Conservation (phyloP, 148 eudicot genomes). For the Cornus florida region DNA sequence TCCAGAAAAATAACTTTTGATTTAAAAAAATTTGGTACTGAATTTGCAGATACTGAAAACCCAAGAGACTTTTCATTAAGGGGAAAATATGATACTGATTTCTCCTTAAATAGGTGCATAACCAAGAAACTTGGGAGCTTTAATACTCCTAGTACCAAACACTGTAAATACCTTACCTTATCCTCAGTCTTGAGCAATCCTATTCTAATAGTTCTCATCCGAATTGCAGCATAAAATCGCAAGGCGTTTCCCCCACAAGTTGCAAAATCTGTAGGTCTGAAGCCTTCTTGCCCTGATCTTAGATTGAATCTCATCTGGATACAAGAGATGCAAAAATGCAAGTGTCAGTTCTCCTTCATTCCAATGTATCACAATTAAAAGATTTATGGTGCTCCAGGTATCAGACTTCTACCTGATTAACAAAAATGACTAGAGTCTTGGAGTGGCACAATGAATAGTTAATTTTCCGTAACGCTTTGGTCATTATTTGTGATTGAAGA, state of each 20-base stretch:
- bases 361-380: not conserved
- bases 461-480: conserved; percentile 82
- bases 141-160: not conserved
- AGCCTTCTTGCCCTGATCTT: conserved; percentile 41
- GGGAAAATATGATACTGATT: not conserved
- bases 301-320: conserved; percentile 68
- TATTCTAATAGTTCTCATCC: conserved; percentile 71
- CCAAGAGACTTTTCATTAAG: not conserved
- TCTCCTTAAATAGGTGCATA: not conserved
- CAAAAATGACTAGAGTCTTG: conserved; percentile 70
- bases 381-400: not conserved
- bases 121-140: conserved; percentile 1
- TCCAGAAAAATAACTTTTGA: not conserved
- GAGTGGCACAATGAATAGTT: conserved; percentile 77
- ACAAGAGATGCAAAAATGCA: not conserved
- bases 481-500: conserved; percentile 63
- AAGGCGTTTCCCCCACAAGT: conserved; percentile 97
- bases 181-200: conserved; percentile 54
- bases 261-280: conserved; percentile 49
- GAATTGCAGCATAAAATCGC: conserved; percentile 81
- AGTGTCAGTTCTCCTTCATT: not conserved
- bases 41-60: not conserved
- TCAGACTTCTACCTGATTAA: conserved; percentile 70
- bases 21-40: not conserved
- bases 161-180: conserved; percentile 42